phyloP scores from a whole-genome alignment of 2,329 filamentous ascomycete genomes.

The Arthrobotrys pseudoclavata region DNA sequence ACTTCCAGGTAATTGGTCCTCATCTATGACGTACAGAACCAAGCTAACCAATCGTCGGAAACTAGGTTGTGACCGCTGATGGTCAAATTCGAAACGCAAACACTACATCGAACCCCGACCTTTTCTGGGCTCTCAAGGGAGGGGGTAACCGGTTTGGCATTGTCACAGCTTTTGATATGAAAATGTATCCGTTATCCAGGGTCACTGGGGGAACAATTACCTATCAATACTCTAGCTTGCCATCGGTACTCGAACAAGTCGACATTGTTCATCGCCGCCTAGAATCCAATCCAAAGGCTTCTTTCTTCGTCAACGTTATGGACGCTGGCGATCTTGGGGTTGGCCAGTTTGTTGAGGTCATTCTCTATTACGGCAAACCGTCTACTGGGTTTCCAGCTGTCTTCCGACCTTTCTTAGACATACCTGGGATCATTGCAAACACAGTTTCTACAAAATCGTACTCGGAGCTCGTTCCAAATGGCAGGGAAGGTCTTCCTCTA shows the following conservation, averaged over 20 bases:
- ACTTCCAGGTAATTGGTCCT: constrained; percentile 65
- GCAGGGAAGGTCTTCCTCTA: constrained; percentile 6
- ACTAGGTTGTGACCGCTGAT: constrained; percentile 68
- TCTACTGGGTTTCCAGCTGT: background rate
- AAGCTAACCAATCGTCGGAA: constrained; percentile 6
- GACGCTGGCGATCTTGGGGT: constrained; percentile 21
- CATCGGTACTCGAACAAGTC: constrained; percentile 15
- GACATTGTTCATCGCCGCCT: constrained; percentile 14
- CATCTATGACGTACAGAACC: background rate
- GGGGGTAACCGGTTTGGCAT: constrained; percentile 66
- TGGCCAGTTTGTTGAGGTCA: constrained; percentile 25
- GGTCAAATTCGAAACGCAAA: constrained; percentile 68
- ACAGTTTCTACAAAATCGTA: constrained; percentile 12
- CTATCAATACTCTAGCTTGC: constrained; percentile 32
- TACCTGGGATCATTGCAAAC: constrained; percentile 25
- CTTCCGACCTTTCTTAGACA: constrained; percentile 26
- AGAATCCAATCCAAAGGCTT: constrained; percentile 21
- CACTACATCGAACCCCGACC: constrained; percentile 67
- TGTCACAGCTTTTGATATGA: constrained; percentile 65
- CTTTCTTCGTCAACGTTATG: constrained; percentile 30
- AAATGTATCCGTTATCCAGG: constrained; percentile 24
- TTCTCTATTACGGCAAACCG: constrained; percentile 26
- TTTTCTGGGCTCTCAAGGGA: constrained; percentile 66
- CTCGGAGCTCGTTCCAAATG: constrained; percentile 21
- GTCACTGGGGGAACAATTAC: constrained; percentile 27